Percentiles rank a stretch among this genome's conserved stretches.
Conservation (phyloP, 192 early-diverging fungal genomes). For the Umbelopsis sp. region DNA sequence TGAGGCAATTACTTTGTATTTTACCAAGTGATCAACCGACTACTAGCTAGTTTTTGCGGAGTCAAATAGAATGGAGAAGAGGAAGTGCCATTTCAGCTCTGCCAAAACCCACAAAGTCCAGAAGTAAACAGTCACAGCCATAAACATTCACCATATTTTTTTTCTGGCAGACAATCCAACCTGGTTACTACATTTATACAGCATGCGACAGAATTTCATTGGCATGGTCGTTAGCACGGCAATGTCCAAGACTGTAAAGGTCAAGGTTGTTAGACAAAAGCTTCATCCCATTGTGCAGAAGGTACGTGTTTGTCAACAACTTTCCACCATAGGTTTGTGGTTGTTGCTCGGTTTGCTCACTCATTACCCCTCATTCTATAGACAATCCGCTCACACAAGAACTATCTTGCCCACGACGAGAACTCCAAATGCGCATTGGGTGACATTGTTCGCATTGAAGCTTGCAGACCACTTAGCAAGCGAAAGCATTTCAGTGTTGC, state of each 20-base stretch:
- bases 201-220: constrained; percentile 77
- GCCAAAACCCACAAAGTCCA: neutral
- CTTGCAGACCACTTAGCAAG: constrained; percentile 85
- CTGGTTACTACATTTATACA: constrained; percentile 15
- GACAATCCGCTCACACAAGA: constrained; percentile 82
- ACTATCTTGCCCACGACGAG: constrained; percentile 89
- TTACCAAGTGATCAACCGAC: too few species aligned
- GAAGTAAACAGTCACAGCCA: neutral
- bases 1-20: too few species aligned
- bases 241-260: constrained; percentile 91
- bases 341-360: neutral
- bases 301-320: constrained; percentile 51
- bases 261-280: constrained; percentile 74
- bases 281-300: constrained; percentile 86
- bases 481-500: constrained; percentile 89
- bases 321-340: neutral
- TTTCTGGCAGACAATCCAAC: neutral
- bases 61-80: too few species aligned
- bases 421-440: constrained; percentile 80
- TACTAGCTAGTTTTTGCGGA: too few species aligned
- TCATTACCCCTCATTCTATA: constrained; percentile 31
- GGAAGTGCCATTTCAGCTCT: too few species aligned
- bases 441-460: constrained; percentile 91
- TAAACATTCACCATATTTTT: neutral
- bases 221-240: constrained; percentile 88